phyloP scores from a whole-genome alignment of 768 basidiomycete genomes.

The Hemileccinum rubropunctum region DNA sequence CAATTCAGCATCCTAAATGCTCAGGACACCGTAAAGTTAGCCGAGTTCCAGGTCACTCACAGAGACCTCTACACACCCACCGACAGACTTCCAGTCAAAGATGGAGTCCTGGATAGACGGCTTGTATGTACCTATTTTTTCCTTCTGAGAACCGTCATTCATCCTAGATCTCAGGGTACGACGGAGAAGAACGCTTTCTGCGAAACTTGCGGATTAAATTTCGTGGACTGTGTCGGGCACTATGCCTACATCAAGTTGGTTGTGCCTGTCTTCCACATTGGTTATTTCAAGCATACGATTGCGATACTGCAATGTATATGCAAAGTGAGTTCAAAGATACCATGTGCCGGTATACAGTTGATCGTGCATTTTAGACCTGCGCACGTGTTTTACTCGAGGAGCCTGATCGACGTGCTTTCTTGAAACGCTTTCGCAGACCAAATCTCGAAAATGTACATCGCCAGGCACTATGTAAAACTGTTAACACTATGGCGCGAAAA shows the following conservation, averaged over 20 bases:
- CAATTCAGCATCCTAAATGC: constrained; percentile 94
- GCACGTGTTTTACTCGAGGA: constrained; percentile 89
- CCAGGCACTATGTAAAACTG: constrained; percentile 75
- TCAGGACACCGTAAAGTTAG: constrained; percentile 92
- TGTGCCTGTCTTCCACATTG: constrained; percentile 97
- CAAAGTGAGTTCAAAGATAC: constrained; percentile 55
- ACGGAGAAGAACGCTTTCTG: constrained; percentile 91
- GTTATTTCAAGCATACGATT: constrained; percentile 96
- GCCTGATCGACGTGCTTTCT: constrained; percentile 75
- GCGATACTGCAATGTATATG: constrained; percentile 93
- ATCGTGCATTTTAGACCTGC: constrained; percentile 60
- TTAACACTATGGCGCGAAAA: constrained; percentile 86
- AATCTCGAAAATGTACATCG: constrained; percentile 93
- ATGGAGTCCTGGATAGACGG: constrained; percentile 91
- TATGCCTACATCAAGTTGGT: constrained; percentile 98
- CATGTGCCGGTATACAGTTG: neutral
- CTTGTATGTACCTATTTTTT: constrained; percentile 51
- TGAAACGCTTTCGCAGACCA: constrained; percentile 88
- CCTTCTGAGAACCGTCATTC: neutral
- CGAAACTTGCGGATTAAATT: constrained; percentile 89
- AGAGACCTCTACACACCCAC: constrained; percentile 85
- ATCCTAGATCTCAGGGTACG: constrained; percentile 63
- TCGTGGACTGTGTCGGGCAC: constrained; percentile 96
- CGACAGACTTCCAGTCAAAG: constrained; percentile 80
- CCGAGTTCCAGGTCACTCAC: constrained; percentile 95